Evolutionary conservation across 176 grass and related monocot genomes (phyloP).

Genomic region (Cocos nucifera): DNA sequence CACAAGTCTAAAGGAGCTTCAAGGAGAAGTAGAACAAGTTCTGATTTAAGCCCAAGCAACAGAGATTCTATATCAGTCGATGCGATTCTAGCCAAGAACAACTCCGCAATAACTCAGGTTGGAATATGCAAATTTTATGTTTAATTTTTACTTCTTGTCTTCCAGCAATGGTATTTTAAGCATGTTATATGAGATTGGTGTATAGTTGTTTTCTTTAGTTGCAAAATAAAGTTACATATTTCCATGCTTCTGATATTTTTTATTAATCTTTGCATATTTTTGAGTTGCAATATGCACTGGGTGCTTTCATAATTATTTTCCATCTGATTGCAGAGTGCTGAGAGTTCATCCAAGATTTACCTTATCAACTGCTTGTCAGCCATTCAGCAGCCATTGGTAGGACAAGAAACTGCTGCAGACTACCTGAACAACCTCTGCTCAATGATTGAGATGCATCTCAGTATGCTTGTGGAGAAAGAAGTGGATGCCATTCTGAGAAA

Average conservation of each 20-base stretch:
- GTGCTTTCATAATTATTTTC: no score
- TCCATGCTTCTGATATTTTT: no score
- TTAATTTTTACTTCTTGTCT: no score
- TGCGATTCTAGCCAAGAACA: slow-evolving; percentile 80
- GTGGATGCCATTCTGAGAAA: slow-evolving; percentile 55
- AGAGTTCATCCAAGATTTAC: slow-evolving; percentile 76
- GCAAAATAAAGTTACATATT: no score
- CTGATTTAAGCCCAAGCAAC: slow-evolving; percentile 51
- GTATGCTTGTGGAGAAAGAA: slow-evolving; percentile 62
- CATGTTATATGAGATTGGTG: no score
- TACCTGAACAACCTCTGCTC: slow-evolving; percentile 56
- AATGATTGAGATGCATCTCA: slow-evolving; percentile 51
- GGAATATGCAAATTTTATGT: slow-evolving; percentile 13
- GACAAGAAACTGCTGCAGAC: slow-evolving; percentile 53
- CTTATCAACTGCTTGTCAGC: slow-evolving; percentile 96
- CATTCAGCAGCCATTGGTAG: slow-evolving; percentile 73
- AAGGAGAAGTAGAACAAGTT: slow-evolving; percentile 75
- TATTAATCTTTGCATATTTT: no score
- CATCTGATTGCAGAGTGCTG: slow-evolving; percentile 42
- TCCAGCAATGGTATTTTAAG: no score
- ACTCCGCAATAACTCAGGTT: slow-evolving; percentile 57
- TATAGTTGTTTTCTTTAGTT: no score
- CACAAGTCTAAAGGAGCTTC: slow-evolving; percentile 77
- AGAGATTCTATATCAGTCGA: slow-evolving; percentile 88
- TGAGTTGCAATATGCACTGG: no score